Evolutionary conservation across 768 basidiomycete genomes (phyloP).

Genomic region (Suillus plorans): DNA sequence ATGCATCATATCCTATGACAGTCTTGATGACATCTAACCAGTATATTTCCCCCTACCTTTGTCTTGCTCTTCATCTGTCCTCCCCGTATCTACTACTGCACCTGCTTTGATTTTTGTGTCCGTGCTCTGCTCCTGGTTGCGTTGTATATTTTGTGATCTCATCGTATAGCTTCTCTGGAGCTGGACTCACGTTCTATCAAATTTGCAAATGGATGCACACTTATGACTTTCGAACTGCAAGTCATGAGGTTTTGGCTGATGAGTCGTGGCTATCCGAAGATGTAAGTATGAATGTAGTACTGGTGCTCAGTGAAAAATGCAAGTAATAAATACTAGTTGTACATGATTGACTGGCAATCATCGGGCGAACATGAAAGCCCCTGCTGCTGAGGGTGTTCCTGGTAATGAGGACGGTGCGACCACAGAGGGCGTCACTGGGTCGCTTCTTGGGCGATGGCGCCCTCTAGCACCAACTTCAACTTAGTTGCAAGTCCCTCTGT

Average conservation of each 20-base stretch:
- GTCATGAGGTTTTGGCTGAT: neutral
- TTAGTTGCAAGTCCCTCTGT: slow-evolving; percentile 62
- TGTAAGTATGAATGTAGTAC: neutral
- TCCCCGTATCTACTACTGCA: neutral
- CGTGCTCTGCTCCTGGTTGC: neutral
- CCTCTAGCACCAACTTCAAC: slow-evolving; percentile 41
- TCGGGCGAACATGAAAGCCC: neutral
- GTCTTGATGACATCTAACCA: slow-evolving; percentile 20
- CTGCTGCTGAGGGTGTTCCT: neutral
- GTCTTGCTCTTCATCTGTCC: slow-evolving; percentile 13
- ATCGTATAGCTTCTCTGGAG: neutral
- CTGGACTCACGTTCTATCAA: slow-evolving; percentile 1
- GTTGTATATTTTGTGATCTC: neutral
- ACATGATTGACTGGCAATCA: neutral
- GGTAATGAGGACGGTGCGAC: neutral
- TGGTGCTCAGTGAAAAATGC: neutral
- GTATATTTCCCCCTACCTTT: slow-evolving; percentile 24
- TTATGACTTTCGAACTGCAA: neutral
- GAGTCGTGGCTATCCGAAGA: neutral
- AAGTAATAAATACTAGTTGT: neutral
- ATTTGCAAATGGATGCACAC: neutral
- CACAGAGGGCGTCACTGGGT: neutral
- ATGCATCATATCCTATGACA: neutral
- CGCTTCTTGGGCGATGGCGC: slow-evolving; percentile 33
- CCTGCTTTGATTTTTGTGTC: slow-evolving; percentile 4